These are phyloP conservation scores for Termitomyces sp. DNA, from an alignment of 768 basidiomycete species.

Conservation along the genomic window DNA sequence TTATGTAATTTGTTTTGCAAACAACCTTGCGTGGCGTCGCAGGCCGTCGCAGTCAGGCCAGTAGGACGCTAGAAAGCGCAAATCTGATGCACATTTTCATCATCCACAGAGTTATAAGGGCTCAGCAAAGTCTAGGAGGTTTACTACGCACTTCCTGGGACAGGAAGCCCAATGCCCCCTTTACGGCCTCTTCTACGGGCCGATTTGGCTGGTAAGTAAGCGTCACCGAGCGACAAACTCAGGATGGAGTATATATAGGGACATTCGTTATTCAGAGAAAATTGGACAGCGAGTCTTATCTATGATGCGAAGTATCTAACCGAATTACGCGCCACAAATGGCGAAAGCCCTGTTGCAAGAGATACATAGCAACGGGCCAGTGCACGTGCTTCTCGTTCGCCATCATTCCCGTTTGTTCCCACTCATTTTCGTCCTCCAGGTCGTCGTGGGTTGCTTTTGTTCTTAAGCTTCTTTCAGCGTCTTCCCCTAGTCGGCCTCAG, in stretches of 20 bases:
- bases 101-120: not conserved
- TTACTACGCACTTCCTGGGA: not conserved
- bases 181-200: too few relatives aligned
- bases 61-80: not conserved
- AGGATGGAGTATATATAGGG: too few relatives aligned
- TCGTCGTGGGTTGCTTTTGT: not conserved
- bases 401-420: not conserved
- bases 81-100: not conserved
- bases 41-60: not conserved
- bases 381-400: too few relatives aligned
- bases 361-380: too few relatives aligned
- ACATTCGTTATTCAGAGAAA: too few relatives aligned
- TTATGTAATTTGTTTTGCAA: constrained; percentile 4
- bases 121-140: not conserved
- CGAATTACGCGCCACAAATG: not conserved
- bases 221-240: too few relatives aligned
- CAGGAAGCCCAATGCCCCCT: too few relatives aligned
- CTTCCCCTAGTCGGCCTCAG: not conserved
- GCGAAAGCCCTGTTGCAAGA: too few relatives aligned
- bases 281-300: too few relatives aligned
- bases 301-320: not conserved
- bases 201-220: too few relatives aligned
- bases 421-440: not conserved
- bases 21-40: not conserved
- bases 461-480: not conserved